phyloP scores from a whole-genome alignment of 495 filamentous ascomycete species.

The Polyplosphaeria fusca region DNA sequence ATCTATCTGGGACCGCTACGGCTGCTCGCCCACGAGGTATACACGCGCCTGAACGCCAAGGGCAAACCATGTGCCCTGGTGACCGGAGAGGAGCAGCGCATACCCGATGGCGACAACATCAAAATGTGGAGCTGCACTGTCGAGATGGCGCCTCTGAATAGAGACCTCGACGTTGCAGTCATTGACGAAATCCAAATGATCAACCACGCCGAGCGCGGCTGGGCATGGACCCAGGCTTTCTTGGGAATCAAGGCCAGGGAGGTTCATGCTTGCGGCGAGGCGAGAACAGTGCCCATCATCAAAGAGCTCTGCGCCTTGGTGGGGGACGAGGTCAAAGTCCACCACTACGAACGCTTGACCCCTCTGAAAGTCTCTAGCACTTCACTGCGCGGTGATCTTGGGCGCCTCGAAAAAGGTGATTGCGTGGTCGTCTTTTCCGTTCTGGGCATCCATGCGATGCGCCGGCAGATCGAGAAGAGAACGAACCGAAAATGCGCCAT shows the following conservation, averaged over 20 bases:
- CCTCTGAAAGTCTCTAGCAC: conserved; percentile 61
- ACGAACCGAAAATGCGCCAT: conserved; percentile 82
- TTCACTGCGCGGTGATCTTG: conserved; percentile 61
- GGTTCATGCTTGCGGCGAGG: conserved; percentile 91
- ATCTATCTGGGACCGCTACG: conserved; percentile 91
- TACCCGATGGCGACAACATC: conserved; percentile 45
- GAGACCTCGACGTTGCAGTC: conserved; percentile 78
- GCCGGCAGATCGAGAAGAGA: conserved; percentile 66
- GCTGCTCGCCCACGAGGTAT: conserved; percentile 91
- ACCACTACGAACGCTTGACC: conserved; percentile 78
- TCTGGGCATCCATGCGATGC: conserved; percentile 74
- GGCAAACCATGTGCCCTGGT: conserved; percentile 73
- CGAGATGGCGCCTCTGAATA: conserved; percentile 83
- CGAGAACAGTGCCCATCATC: conserved; percentile 75
- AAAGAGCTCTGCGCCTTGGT: conserved; percentile 71
- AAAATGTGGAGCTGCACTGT: conserved; percentile 81
- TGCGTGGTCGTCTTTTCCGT: conserved; percentile 84
- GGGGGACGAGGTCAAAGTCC: conserved; percentile 78
- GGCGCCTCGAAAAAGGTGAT: conserved; percentile 77
- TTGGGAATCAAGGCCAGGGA: conserved; percentile 82
- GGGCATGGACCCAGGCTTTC: conserved; percentile 95
- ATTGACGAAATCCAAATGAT: conserved; percentile 99
- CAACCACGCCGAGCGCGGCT: conserved; percentile 71
- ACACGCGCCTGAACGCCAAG: conserved; percentile 70
- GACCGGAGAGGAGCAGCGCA: conserved; percentile 83